Base-by-base conservation (phyloP, 2,329 filamentous ascomycete species). In the Byssoonygena ceratinophila region DNA sequence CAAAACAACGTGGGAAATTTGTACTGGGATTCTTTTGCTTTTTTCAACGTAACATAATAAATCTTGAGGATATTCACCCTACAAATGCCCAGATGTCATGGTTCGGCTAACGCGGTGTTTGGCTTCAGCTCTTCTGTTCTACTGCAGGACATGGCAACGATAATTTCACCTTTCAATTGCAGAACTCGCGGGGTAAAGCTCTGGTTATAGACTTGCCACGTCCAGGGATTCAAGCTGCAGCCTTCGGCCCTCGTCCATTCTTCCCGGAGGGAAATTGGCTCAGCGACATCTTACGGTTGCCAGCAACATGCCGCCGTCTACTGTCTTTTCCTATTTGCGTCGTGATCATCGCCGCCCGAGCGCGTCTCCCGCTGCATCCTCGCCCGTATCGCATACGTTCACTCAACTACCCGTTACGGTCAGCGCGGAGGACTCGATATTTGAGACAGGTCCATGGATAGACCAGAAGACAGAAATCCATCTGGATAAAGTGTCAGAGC, bases 321-420 rank as follows among this genome's bases (percentile, higher is more conserved):
- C 58, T 2, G 56, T 59, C 8, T 58, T 59, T 25, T 58, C 58
- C 32, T 59, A 59, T 45, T 25, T 57, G 27, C 53, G 58, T 32
- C 57, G 58, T 25, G 58, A 59, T 46, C 57, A 57, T 25, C 58
- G 57, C 34, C 57, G 57, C 36, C 37, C 52, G 8, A 57, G 54
- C 46, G 32, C 55, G 6, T 52, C 57, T 20, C 36, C 51, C 25
- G 31, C 51, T n/a, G 40, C 57, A 25, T 11, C 54, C 20, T 45
- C 53, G 11, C 40, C 45, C 16, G 8, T 40, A 27, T 7, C 25
- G 37, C 49, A 20, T 41, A 61, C 54, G 25, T 63, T 62, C 52
- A 63, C 64, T 14, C 67, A 66, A 52, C 64, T 69, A 4, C 64
- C 67, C 20, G 55, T 59, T 22, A 63, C 69, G 34, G 57, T 61